These are phyloP conservation scores for Clarireedia hainanense DNA, from an alignment of 2,329 filamentous ascomycete genomes.

Conservation along the genomic window DNA sequence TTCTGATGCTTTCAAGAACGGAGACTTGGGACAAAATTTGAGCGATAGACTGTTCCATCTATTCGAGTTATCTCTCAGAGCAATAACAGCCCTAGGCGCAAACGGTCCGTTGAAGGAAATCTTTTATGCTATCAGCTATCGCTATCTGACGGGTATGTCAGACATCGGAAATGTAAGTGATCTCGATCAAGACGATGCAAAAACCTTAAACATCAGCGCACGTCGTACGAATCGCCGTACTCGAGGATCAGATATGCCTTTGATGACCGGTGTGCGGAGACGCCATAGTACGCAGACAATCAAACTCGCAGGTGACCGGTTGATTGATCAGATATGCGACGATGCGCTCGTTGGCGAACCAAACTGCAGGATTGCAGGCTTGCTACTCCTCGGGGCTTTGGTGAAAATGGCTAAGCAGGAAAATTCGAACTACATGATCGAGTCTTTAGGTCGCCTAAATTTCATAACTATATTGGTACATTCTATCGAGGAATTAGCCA, in stretches of 20 bases:
- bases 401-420: conserved; percentile 67
- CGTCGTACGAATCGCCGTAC: neutral
- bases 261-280: conserved; percentile 37
- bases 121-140: conserved; percentile 88
- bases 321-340: conserved; percentile 84
- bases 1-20: conserved; percentile 32
- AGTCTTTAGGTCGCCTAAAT: conserved; percentile 75
- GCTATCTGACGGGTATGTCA: conserved; percentile 67
- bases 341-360: conserved; percentile 83
- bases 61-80: conserved; percentile 78
- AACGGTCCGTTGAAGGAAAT: conserved; percentile 67
- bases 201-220: neutral
- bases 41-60: conserved; percentile 87
- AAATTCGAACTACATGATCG: conserved; percentile 66
- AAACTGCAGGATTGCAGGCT: conserved; percentile 73
- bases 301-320: conserved; percentile 69
- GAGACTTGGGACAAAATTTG: conserved; percentile 60
- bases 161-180: conserved; percentile 28
- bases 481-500: conserved; percentile 68
- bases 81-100: conserved; percentile 66
- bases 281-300: conserved; percentile 58
- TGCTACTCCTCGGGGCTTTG: conserved; percentile 74
- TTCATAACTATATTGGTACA: conserved; percentile 88
- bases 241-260: neutral
- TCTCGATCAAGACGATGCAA: neutral